Evolutionary conservation across 495 filamentous ascomycete species (phyloP), one percentile per base, ranked within the genome.

Genomic region (Xylona heveae): DNA sequence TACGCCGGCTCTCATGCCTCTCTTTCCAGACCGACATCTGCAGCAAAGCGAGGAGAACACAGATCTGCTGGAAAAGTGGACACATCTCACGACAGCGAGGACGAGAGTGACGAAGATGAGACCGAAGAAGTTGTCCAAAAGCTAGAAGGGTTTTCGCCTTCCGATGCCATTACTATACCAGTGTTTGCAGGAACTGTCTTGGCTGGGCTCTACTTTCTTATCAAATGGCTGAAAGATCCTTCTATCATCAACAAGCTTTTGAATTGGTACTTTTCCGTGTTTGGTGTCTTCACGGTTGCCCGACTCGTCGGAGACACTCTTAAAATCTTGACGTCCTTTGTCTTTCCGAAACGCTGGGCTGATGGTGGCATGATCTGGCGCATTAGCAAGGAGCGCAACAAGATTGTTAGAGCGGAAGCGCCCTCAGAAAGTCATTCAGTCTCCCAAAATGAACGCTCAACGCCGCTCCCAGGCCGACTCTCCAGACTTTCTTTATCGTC

Each of bases 151-250:
- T 52, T 97, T 20, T 56, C 60, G 13, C 74, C 80, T 2, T 73
- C 66, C 0, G 88, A 95, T 54, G 88, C 82, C 20, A 60, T 95
- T 40, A 57, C 88, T 50, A 75, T 94, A 31, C 88, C 88, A 5
- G 40, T 94, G n/a, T 52, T 78, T 21, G 85, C 82, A 6, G 88
- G 73, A 4, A 37, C 54, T 2, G 67, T 73, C 0, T 66, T 97
- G 6, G 60, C 72, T 19, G 73, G 69, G 0, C 60, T 97, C 8
- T 95, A 94, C 52, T 68, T 84, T 43, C 59, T 93, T 32, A 81
- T 95, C 47, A 80, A 90, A 43, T 90, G 74, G 64, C 61, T 91
- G 17, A 64, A 88, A 40, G 78, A 91, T 43, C 71, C 85, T 0
- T 58, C 67, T 6, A 52, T 88, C 6, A 43, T 97, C 42, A 95